Evolutionary conservation across 2,329 filamentous ascomycete genomes (phyloP), one percentile per base, ranked within the genome.

Genomic region (Helminthosporium solani): DNA sequence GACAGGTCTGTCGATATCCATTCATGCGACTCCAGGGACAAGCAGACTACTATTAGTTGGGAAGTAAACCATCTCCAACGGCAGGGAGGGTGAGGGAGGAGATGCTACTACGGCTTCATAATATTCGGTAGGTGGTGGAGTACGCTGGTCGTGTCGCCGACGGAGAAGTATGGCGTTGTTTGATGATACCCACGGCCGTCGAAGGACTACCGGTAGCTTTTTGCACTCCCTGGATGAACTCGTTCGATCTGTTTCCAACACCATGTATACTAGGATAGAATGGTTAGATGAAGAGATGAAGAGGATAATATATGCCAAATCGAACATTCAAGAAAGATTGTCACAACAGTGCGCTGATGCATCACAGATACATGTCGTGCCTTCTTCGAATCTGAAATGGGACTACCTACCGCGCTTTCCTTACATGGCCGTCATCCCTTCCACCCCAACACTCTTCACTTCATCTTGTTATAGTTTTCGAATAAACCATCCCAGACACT

Each of bases 1-100:
- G 59, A 28, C 49, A 61, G 40, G 63, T 68, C 14, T 53, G 63
- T 31, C 53, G 55, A 27, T 67, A 62, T 53, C 60, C 64, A 4
- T 60, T 58, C 25, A 54, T 51, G 44, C 49, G 57, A 19, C 65
- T 66, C 19, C 18, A 60, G 27, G 66, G 63, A 1, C 57, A 62
- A 47, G 33, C 56, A n/a, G 51, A 51, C 5, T 51, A 49, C 35
- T 52, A 50, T 27, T 48, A 56, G 42, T 54, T n/a, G 44, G 43
- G 18, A 14, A 3, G 6, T 2, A 25, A 25, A 25, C 6, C 23
- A 25, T 25, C 6, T 6, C 9, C 6, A 12, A 31, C n/a, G n/a
- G 9, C 7, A n/a, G 12, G 35, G 33, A 14, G 21, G n/a, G 12
- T 35, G 36, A 35, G 6, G 12, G 2, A 15, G 12, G 23, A 6